A percentile compares a stretch with the other conserved stretches of the same genome.
These are phyloP conservation scores for Scedosporium minutisporum DNA, from an alignment of 2,329 filamentous ascomycete genomes.

Conservation along the genomic window DNA sequence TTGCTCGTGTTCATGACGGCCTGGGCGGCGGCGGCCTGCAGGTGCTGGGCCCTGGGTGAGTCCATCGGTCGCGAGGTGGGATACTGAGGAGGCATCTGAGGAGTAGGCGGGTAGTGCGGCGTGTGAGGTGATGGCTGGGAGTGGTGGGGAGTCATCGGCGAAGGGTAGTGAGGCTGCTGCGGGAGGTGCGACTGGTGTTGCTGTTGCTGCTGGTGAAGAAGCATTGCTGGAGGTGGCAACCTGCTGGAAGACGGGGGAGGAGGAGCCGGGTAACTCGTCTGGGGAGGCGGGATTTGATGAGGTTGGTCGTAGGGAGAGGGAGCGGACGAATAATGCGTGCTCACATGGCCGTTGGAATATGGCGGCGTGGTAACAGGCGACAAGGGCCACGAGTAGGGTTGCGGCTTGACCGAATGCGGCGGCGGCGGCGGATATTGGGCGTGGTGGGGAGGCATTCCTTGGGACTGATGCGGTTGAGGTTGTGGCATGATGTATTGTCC, in stretches of 20 bases:
- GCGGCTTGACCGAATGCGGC: constrained; percentile 18
- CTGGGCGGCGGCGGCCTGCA: constrained; percentile 32
- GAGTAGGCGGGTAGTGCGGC: constrained; percentile 21
- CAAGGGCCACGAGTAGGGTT: constrained; percentile 39
- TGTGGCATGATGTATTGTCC: constrained; percentile 23
- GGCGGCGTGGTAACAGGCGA: constrained; percentile 46
- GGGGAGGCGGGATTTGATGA: constrained; percentile 14
- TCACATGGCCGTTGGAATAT: constrained; percentile 18
- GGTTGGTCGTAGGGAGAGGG: constrained; percentile 7
- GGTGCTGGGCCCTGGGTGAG: constrained; percentile 24
- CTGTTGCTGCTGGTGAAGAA: constrained; percentile 3
- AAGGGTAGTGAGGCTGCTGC: constrained; percentile 21
- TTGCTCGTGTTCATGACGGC: constrained; percentile 29
- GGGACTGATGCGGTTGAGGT: constrained; percentile 21
- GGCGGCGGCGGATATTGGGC: constrained; percentile 12
- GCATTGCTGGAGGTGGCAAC: constrained; percentile 13
- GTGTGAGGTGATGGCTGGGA: constrained; percentile 8
- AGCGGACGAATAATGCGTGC: constrained; percentile 27
- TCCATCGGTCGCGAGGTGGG: constrained; percentile 6
- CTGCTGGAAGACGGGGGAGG: constrained; percentile 18
- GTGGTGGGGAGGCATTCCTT: constrained; percentile 14
- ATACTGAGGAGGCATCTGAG: constrained; percentile 13
- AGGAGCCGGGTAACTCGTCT: constrained; percentile 18
- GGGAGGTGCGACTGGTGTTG: constrained; percentile 24
- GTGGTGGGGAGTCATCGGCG: constrained; percentile 7